Evolutionary conservation across 768 basidiomycete genomes (phyloP), one percentile per base, ranked within the genome.

Genomic region (Leccinum truebloodii): DNA sequence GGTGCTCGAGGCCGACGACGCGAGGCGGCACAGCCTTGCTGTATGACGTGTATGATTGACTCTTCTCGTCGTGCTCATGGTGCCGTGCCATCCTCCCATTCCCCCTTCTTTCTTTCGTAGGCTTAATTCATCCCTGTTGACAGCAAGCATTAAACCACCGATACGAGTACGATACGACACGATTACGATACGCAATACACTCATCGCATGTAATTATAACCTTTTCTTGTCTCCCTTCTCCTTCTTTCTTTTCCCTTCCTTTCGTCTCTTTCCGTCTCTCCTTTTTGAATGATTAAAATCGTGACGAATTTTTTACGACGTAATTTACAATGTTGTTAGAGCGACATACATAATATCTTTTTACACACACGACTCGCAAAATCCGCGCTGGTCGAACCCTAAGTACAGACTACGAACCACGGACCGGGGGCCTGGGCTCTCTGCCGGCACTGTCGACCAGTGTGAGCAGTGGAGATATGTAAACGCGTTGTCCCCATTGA

Each of bases 11-110:
- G 76, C 69, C 62, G 81, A 79, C 63, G 86, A 88, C 59, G 77
- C 78, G 49, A 79, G 88, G 67, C 76, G 88, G 61, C 88, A 89
- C 69, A 89, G 87, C 70, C 80, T 89, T 78, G 85, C 82, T 28
- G 80, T 87, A 54, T 89, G 71, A 81, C 69, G n/a, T 44, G 32
- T 58, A 71, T 60, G 67, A 68, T 59, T 61, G 3, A 59, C 13
- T 58, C 44, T 20, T 65, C 64, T 56, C 68, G 66, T 37, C 56
- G 35, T 61, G 46, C 60, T 69, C 59, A 56, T 55, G 46, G 56
- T 59, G 34, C 20, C 10, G 20, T 46, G 44, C 44, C 20, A 4
- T 46, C 20, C 44, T 41, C 49, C 24, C 49, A 6, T 71, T 70
- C 55, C 20, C 28, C 13, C 20, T 2, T 52, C 6, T n/a, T 57